Percentiles rank a stretch among this genome's conserved stretches.
phyloP scores from a whole-genome alignment of 192 early-diverging fungal genomes.

The Backusella tuberculispora region DNA sequence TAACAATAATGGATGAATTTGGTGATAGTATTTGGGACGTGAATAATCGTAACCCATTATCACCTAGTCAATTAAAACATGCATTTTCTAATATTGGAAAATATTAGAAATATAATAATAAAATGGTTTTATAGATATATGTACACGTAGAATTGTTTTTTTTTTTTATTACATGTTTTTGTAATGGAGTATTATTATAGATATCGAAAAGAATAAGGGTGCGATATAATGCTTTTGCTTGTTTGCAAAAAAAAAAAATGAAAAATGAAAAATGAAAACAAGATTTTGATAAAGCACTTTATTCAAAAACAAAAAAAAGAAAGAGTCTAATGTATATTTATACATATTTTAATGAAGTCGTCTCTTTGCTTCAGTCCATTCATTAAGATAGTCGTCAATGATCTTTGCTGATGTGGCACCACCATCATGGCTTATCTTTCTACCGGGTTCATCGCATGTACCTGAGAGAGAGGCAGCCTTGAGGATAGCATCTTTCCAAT shows the following conservation, averaged over 20 bases:
- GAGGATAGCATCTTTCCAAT: slow-evolving; percentile 54
- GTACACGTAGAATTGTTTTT: no score
- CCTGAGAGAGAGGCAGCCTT: slow-evolving; percentile 42
- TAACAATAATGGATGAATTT: slow-evolving; percentile 16
- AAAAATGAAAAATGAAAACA: not conserved
- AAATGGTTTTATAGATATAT: no score
- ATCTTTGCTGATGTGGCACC: slow-evolving; percentile 41
- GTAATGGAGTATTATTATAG: no score
- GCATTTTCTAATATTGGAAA: not conserved
- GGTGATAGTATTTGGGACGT: slow-evolving; percentile 16
- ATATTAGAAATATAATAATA: not conserved
- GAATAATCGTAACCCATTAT: not conserved
- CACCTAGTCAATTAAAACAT: slow-evolving; percentile 8
- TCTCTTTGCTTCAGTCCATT: slow-evolving; percentile 20
- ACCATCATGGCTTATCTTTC: slow-evolving; percentile 45
- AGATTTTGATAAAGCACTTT: not conserved
- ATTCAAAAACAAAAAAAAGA: not conserved
- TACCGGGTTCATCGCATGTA: slow-evolving; percentile 25
- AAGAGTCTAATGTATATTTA: not conserved
- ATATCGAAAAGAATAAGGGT: no score
- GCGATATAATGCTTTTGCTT: no score
- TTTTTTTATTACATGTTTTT: no score
- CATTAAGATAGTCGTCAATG: slow-evolving; percentile 41
- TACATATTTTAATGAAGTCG: not conserved
- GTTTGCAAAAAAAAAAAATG: no score